These are phyloP conservation scores for Apium graveolens DNA, from an alignment of 129 eudicot species.

Conservation along the genomic window DNA sequence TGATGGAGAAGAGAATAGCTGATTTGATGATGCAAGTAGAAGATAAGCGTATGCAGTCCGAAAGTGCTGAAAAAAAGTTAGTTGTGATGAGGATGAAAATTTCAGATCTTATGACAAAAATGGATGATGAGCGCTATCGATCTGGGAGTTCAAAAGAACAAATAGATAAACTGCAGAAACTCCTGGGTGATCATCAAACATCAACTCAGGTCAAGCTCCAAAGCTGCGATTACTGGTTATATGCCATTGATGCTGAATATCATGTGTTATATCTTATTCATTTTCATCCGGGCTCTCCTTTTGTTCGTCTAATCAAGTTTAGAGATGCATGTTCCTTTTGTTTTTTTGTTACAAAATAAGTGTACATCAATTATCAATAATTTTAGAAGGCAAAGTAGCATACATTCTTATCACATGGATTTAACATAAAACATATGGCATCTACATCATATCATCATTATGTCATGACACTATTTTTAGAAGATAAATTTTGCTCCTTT, in stretches of 20 bases:
- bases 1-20: constrained; percentile 57
- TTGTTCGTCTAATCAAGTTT: neutral
- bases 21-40: constrained; percentile 64
- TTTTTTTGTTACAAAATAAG: neutral
- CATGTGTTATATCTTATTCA: neutral
- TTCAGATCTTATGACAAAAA: constrained; percentile 54
- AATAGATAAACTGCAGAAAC: constrained; percentile 42
- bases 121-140: constrained; percentile 44
- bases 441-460: neutral
- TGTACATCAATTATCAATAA: neutral
- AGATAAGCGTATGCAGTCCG: constrained; percentile 31
- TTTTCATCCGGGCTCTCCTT: neutral
- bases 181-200: constrained; percentile 40
- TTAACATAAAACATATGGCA: neutral
- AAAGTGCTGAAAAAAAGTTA: constrained; percentile 49
- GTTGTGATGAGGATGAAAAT: constrained; percentile 59
- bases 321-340: neutral
- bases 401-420: neutral
- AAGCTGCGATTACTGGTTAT: neutral
- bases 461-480: neutral
- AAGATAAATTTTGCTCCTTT: neutral
- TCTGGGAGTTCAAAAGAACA: constrained; percentile 44
- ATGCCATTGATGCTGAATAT: neutral
- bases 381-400: neutral
- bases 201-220: constrained; percentile 44